Conservation (phyloP, 768 basidiomycete genomes). For the Calocera cornea region DNA sequence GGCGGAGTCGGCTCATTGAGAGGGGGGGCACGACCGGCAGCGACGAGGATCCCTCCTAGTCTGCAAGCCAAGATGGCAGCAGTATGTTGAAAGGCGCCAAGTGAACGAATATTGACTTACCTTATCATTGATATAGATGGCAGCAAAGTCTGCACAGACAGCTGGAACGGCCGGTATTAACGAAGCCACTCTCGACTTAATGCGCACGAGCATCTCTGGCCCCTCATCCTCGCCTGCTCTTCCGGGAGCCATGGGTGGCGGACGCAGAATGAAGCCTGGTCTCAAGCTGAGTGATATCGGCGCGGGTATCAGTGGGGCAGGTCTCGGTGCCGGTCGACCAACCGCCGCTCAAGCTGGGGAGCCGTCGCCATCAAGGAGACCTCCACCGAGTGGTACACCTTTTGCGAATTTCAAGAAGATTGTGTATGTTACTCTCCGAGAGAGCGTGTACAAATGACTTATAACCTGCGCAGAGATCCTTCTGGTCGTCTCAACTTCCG, state of each 20-base stretch:
- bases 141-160: slow-evolving; percentile 21
- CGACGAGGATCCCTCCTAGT: slow-evolving; percentile 71
- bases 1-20: not conserved
- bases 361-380: slow-evolving; percentile 13
- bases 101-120: slow-evolving; percentile 13
- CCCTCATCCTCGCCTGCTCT: slow-evolving; percentile 15
- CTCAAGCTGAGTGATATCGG: slow-evolving; percentile 54
- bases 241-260: slow-evolving; percentile 25
- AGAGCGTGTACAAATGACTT: slow-evolving; percentile 5
- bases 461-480: slow-evolving; percentile 54
- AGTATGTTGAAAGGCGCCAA: slow-evolving; percentile 32
- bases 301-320: slow-evolving; percentile 48
- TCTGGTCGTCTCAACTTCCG: slow-evolving; percentile 90
- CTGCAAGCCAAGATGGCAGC: slow-evolving; percentile 91
- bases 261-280: slow-evolving; percentile 36
- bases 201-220: slow-evolving; percentile 26
- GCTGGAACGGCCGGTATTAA: slow-evolving; percentile 25
- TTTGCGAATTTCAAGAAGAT: slow-evolving; percentile 90
- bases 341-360: slow-evolving; percentile 19
- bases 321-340: slow-evolving; percentile 57
- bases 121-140: slow-evolving; percentile 30
- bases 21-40: slow-evolving; percentile 8
- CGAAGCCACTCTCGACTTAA: slow-evolving; percentile 29
- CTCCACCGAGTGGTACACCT: slow-evolving; percentile 43
- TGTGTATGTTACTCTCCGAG: slow-evolving; percentile 45